Evolutionary conservation across 2,329 filamentous ascomycete genomes (phyloP).

Genomic region (Clarireedia paspali): DNA sequence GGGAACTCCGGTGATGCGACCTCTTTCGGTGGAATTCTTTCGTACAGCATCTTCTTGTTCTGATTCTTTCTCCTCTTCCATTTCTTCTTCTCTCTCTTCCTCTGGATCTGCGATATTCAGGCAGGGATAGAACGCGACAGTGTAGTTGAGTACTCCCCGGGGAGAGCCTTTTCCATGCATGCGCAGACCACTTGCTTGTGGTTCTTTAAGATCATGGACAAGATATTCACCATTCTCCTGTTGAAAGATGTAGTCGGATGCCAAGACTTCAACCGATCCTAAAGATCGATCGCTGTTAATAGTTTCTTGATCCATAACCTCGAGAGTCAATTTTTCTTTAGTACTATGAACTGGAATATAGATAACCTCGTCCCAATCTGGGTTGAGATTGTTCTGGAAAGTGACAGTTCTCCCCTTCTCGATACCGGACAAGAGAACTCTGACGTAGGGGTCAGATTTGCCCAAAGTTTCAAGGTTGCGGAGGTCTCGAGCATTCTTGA

Average conservation of each 20-base stretch:
- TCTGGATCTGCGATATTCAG: constrained; percentile 84
- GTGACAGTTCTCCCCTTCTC: constrained; percentile 90
- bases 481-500: constrained; percentile 72
- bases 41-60: constrained; percentile 30
- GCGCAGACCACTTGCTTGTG: constrained; percentile 59
- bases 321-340: constrained; percentile 76
- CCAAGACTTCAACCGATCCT: constrained; percentile 69
- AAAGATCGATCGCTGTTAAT: constrained; percentile 85
- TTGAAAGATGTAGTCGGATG: constrained; percentile 71
- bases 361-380: constrained; percentile 90
- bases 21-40: constrained; percentile 20
- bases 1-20: constrained; percentile 16
- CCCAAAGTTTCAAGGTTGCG: constrained; percentile 92
- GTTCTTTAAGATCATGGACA: constrained; percentile 67
- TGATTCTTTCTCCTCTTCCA: constrained; percentile 42
- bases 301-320: constrained; percentile 95
- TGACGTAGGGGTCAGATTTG: constrained; percentile 92
- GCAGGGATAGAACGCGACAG: constrained; percentile 82
- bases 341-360: constrained; percentile 85
- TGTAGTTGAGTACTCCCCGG: constrained; percentile 79
- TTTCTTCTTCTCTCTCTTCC: constrained; percentile 77
- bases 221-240: constrained; percentile 74
- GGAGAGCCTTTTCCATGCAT: constrained; percentile 63
- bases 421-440: constrained; percentile 81
- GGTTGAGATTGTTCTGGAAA: constrained; percentile 91